Evolutionary conservation across 129 eudicot genomes (phyloP).

Genomic region (Flaveria robusta): DNA sequence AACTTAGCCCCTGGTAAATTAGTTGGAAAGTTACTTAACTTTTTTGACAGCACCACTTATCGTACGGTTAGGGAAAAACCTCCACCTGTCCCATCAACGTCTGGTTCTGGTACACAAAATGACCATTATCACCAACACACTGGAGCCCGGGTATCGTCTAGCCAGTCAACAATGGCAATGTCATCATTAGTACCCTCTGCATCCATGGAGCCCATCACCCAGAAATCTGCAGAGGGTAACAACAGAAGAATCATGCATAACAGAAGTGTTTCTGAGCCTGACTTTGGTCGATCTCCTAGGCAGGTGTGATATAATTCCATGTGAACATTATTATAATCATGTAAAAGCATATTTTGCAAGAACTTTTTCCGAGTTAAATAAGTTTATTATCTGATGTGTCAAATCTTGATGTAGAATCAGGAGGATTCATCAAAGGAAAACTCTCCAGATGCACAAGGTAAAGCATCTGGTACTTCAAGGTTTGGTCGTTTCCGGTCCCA

Average conservation of each 20-base stretch:
- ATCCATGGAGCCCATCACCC: slow-evolving; percentile 79
- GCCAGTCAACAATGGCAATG: slow-evolving; percentile 93
- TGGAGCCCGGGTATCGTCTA: slow-evolving; percentile 65
- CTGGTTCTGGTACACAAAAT: slow-evolving; percentile 40
- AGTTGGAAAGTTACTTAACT: slow-evolving; percentile 78
- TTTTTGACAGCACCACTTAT: slow-evolving; percentile 86
- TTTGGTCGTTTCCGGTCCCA: slow-evolving; percentile 86
- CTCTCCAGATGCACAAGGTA: slow-evolving; percentile 50
- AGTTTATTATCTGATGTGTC: slow-evolving; percentile 4
- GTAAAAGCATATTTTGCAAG: not conserved
- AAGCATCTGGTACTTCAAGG: slow-evolving; percentile 63
- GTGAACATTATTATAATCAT: not conserved
- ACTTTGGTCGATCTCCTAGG: slow-evolving; percentile 78
- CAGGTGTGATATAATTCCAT: slow-evolving; percentile 51
- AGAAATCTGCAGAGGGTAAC: slow-evolving; percentile 54
- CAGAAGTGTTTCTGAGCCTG: slow-evolving; percentile 94
- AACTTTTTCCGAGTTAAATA: not conserved
- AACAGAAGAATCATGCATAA: slow-evolving; percentile 67
- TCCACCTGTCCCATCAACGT: slow-evolving; percentile 62
- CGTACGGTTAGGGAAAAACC: slow-evolving; percentile 84
- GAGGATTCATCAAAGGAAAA: slow-evolving; percentile 62
- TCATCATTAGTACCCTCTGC: slow-evolving; percentile 80
- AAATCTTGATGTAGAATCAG: slow-evolving; percentile 50
- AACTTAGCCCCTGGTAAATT: slow-evolving; percentile 87
- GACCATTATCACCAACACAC: slow-evolving; percentile 54